phyloP scores from a whole-genome alignment of 2,329 filamentous ascomycete genomes.

The Cladosporium sp. region DNA sequence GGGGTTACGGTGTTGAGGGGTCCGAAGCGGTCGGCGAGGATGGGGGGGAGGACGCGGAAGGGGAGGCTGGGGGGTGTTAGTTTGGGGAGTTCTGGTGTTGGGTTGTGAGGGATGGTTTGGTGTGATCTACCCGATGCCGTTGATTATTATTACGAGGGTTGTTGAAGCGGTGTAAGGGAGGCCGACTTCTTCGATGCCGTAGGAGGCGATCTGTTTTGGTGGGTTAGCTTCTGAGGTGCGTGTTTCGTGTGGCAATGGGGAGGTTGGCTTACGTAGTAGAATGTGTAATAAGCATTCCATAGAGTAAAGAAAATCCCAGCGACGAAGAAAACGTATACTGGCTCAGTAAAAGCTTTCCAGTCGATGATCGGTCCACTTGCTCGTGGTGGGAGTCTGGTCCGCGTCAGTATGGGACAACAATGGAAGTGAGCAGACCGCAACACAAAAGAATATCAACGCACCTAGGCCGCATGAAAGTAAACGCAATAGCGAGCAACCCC shows the following conservation, averaged over 20 bases:
- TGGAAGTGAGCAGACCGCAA: too few relatives aligned
- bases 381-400: conserved; percentile 36
- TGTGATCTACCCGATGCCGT: conserved; percentile 46
- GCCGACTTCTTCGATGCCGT: conserved; percentile 28
- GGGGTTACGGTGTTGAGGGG: conserved; percentile 53
- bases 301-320: conserved; percentile 29
- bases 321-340: conserved; percentile 36
- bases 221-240: not conserved
- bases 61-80: conserved; percentile 32
- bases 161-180: conserved; percentile 48
- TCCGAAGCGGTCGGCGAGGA: conserved; percentile 52
- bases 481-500: conserved; percentile 32
- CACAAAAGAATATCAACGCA: not conserved
- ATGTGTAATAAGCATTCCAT: conserved; percentile 38
- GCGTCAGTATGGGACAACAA: not conserved
- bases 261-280: conserved; percentile 37
- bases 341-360: conserved; percentile 37
- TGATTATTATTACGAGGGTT: conserved; percentile 53
- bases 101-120: not conserved
- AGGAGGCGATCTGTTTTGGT: conserved; percentile 27
- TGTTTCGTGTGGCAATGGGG: not conserved
- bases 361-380: conserved; percentile 41
- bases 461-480: conserved; percentile 35
- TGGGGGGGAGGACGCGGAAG: conserved; percentile 48
- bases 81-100: too few relatives aligned